Evolutionary conservation across 1,284 basidiomycete genomes (phyloP).

Genomic region (Polyporus tsugae): DNA sequence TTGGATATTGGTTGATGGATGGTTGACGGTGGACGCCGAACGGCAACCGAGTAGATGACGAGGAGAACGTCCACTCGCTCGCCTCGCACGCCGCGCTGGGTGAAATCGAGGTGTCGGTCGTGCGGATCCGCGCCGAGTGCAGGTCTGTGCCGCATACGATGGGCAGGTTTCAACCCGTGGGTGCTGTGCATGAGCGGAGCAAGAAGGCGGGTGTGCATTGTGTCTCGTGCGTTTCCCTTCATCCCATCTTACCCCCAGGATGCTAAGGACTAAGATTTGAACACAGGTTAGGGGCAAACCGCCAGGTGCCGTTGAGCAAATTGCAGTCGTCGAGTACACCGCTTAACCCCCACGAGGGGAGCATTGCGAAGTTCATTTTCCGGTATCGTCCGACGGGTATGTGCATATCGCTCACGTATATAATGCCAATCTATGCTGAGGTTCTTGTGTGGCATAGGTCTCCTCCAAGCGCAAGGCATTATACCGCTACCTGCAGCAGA

Average conservation of each 20-base stretch:
- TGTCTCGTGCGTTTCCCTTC: constrained; percentile 26
- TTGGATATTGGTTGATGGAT: background rate
- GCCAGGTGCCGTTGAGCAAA: constrained; percentile 4
- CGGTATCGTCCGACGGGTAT: constrained; percentile 8
- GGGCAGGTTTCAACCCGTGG: constrained; percentile 16
- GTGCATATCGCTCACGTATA: background rate
- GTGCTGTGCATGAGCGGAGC: constrained; percentile 34
- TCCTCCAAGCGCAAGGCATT: constrained; percentile 28
- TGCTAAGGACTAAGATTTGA: too few relatives aligned
- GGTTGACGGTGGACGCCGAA: background rate
- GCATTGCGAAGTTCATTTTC: constrained; percentile 18
- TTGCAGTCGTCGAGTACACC: constrained; percentile 8
- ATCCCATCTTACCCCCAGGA: background rate
- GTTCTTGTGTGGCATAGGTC: background rate
- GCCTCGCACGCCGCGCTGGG: constrained; percentile 22
- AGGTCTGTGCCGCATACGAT: constrained; percentile 10
- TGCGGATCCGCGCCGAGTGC: constrained; percentile 15
- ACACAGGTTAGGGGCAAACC: constrained; percentile 1
- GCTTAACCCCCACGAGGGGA: constrained; percentile 12
- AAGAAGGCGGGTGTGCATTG: constrained; percentile 37
- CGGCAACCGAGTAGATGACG: constrained; percentile 5
- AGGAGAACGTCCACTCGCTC: constrained; percentile 16
- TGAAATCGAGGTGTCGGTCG: constrained; percentile 22
- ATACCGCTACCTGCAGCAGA: constrained; percentile 14
- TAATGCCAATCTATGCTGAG: background rate